A percentile compares a stretch with the other conserved stretches of the same genome.
phyloP scores from a whole-genome alignment of 768 basidiomycete genomes.

The Auriculariales sp. region DNA sequence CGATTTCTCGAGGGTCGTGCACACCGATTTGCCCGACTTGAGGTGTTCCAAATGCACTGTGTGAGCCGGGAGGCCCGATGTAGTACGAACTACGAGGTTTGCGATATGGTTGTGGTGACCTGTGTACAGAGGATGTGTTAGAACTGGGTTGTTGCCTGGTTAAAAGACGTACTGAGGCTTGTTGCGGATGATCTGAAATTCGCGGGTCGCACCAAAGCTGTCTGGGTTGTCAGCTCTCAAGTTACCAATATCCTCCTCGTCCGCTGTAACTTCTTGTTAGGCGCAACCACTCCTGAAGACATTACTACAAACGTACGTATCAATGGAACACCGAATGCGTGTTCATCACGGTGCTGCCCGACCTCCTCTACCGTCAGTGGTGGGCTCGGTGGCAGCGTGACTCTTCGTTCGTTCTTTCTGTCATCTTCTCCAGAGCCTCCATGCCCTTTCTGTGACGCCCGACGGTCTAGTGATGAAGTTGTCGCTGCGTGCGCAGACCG shows the following conservation, averaged over 20 bases:
- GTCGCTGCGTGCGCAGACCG: too few species aligned
- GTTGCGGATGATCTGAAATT: slow-evolving; percentile 2
- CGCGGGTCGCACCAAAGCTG: too few species aligned
- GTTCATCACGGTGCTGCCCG: background rate
- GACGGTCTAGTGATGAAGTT: too few species aligned
- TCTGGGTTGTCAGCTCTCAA: too few species aligned
- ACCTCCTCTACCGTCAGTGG: background rate
- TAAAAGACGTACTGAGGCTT: background rate
- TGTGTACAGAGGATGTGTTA: background rate
- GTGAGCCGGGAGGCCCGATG: slow-evolving; percentile 64
- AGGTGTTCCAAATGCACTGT: slow-evolving; percentile 64
- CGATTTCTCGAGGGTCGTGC: slow-evolving; percentile 83
- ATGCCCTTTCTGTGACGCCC: too few species aligned
- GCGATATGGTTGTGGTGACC: slow-evolving; percentile 23
- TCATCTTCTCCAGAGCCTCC: too few species aligned
- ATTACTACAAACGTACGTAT: too few species aligned
- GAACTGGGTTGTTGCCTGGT: background rate
- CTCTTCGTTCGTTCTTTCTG: too few species aligned
- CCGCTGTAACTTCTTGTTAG: too few species aligned
- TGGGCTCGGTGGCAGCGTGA: background rate
- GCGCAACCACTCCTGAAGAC: too few species aligned
- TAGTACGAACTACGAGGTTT: slow-evolving; percentile 69
- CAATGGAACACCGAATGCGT: too few species aligned
- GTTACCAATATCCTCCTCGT: too few species aligned
- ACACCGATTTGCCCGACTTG: slow-evolving; percentile 77